phyloP scores from a whole-genome alignment of 2,329 filamentous ascomycete genomes.

The Botrytis medusae region DNA sequence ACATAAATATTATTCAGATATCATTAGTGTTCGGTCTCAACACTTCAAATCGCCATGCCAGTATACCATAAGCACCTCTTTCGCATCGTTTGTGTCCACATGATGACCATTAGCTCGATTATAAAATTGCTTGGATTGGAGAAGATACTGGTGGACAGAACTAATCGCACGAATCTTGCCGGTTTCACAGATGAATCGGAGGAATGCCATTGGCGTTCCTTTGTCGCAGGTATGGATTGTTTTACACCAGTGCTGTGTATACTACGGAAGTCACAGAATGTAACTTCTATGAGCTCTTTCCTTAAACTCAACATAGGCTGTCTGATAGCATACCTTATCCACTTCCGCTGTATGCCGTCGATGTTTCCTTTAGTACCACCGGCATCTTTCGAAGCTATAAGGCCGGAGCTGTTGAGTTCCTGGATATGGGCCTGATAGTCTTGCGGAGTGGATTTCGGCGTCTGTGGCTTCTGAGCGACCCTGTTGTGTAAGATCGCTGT shows the following conservation, averaged over 20 bases:
- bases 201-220: neutral
- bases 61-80: slow-evolving; percentile 24
- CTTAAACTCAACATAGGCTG: no score
- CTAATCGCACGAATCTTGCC: slow-evolving; percentile 8
- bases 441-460: no score
- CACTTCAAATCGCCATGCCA: neutral
- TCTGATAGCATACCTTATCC: no score
- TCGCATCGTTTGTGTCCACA: slow-evolving; percentile 28
- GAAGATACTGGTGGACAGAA: slow-evolving; percentile 31
- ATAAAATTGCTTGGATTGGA: slow-evolving; percentile 34
- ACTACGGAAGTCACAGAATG: neutral
- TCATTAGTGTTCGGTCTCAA: slow-evolving; percentile 7
- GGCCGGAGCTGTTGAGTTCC: no score
- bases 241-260: neutral
- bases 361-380: no score
- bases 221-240: neutral
- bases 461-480: no score
- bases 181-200: neutral
- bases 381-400: no score
- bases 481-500: no score
- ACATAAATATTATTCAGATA: slow-evolving; percentile 23
- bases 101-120: slow-evolving; percentile 25
- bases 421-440: no score
- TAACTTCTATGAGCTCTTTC: neutral
- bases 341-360: no score